Evolutionary conservation across 139 green algal species (phyloP), one percentile per base, ranked within the genome.

Genomic region (Zygnema circumcarinatum): DNA sequence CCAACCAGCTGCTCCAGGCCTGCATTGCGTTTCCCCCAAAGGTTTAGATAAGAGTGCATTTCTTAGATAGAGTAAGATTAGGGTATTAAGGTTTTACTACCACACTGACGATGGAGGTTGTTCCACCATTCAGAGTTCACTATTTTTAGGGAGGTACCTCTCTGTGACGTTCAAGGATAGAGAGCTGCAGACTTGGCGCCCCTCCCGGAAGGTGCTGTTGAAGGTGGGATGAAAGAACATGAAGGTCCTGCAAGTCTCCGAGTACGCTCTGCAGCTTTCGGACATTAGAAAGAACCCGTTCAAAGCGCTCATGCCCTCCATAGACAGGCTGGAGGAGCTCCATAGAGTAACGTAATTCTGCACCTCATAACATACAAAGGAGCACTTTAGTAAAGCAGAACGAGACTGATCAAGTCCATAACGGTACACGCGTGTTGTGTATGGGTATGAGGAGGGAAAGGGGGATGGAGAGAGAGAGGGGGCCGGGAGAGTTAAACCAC

Each of bases 261-360:
- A 86, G 33, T 41, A 32, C 56, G 52, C 31, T 31, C 54, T 86
- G 80, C 54, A 86, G 53, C 32, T 81, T 41, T 38, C 76, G 74
- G 25, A 86, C 32, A 31, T 41, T 68, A 39, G 41, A 16, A 68
- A 86, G 80, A 39, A 40, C 80, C 25, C 25, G 32, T 35, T 25
- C 47, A 36, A 84, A 84, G 2, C 38, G 11, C 36, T 82, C 31
- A 53, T n/a, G n/a, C 36, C 36, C 74, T 31, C 74, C 32, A 69
- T 86, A 86, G 32, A 38, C 53, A 20, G 25, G 25, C 31, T 42
- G 22, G n/a, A 86, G 7, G 21, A 86, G 80, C 42, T 86, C 80
- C 80, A 86, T 86, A n/a, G 36, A 40, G 56, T 86, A 86, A 29
- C 80, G 80, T 69, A 86, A 38, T 41, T 86, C 80, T 86, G 80